Evolutionary conservation across 139 green algal species (phyloP), one percentile per base, ranked within the genome.

Genomic region (Coelastrella sp.): DNA sequence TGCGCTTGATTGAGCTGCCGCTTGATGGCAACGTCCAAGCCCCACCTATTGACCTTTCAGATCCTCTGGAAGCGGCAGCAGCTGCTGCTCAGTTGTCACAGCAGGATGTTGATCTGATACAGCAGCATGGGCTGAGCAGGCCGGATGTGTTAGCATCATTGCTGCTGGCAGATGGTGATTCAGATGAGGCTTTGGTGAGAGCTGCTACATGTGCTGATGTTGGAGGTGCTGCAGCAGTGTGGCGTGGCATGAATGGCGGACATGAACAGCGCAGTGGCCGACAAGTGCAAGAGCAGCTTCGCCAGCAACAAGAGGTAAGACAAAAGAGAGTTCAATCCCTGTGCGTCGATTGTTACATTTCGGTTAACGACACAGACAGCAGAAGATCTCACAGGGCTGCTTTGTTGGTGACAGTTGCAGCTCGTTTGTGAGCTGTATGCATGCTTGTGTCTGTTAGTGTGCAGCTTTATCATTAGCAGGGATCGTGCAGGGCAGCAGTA

Each of bases 51-150:
- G 10, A 16, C 13, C 64, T 64, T 16, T 14, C 23, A 13, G 81
- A 87, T 13, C 81, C 81, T 1, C 81, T 87, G 22, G 81, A 87
- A 64, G 61, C 64, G 16, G 81, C 81, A 64, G 81, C 81, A 78
- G 61, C 64, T 20, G 64, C 81, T 47, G 64, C 61, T 14, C 23
- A 61, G 23, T 22, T 87, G 23, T n/a, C 17, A 23, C 23, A 32
- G 16, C 22, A 23, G 3, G 64, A 87, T 20, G 64, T 79, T n/a
- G 32, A 59, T 32, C n/a, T 77, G 3, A 60, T 86, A 3, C 23
- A 56, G n/a, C 6, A 8, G 10, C 60, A 86, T 22, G 81, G 47
- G 4, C 60, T 65, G 5, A 13, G 3, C 7, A 20, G 22, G 5
- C 5, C 20, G 3, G 80, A 77, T 60, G 81, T 61, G 11, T n/a